A percentile compares a stretch with the other conserved stretches of the same genome.
These are phyloP conservation scores for Epichloe hybrida DNA, from an alignment of 2,329 filamentous ascomycete genomes.

Conservation along the genomic window DNA sequence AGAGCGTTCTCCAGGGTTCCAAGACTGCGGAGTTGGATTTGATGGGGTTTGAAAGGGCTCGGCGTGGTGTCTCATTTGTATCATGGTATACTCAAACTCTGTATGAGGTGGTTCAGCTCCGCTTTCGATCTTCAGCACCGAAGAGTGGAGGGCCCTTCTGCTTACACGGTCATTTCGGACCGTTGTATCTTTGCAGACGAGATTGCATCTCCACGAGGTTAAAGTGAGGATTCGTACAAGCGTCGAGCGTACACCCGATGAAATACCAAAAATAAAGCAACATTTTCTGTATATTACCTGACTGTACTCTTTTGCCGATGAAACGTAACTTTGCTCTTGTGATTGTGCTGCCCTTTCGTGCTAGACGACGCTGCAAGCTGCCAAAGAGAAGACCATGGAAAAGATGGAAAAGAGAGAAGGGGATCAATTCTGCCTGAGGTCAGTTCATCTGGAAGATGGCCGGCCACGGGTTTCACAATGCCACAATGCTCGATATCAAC, in stretches of 20 bases:
- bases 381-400: no score
- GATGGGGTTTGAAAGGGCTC: slow-evolving; percentile 18
- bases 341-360: not conserved
- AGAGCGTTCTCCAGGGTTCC: slow-evolving; percentile 1
- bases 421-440: no score
- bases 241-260: slow-evolving; percentile 47
- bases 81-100: slow-evolving; percentile 26
- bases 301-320: not conserved
- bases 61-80: slow-evolving; percentile 35
- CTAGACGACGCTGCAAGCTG: not conserved
- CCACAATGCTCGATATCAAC: not conserved
- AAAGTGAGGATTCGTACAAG: slow-evolving; percentile 51
- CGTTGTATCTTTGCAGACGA: slow-evolving; percentile 14
- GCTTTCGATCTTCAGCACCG: slow-evolving; percentile 52
- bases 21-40: slow-evolving; percentile 21
- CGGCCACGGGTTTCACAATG: not conserved
- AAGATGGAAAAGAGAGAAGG: no score
- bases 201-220: slow-evolving; percentile 50
- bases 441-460: not conserved
- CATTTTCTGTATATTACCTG: not conserved
- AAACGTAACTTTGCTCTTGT: not conserved
- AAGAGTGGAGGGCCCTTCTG: slow-evolving; percentile 43
- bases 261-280: slow-evolving; percentile 22
- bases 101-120: slow-evolving; percentile 47
- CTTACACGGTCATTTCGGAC: slow-evolving; percentile 10